These are phyloP conservation scores for Ogataea chonburiensis DNA, from an alignment of 805 yeast species.

Conservation along the genomic window DNA sequence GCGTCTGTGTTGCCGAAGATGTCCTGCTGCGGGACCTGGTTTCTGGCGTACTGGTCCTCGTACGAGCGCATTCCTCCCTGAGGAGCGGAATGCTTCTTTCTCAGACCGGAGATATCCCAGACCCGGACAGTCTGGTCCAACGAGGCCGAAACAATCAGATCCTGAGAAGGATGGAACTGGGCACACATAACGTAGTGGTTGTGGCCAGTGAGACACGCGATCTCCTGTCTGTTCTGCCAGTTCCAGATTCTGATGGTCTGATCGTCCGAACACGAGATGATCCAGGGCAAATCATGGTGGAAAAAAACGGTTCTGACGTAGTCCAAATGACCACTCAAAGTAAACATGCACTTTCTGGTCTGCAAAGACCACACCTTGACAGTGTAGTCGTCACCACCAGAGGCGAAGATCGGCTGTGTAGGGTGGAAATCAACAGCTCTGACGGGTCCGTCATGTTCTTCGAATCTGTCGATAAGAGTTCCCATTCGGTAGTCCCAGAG, in stretches of 20 bases:
- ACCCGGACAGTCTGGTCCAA: constrained; percentile 98
- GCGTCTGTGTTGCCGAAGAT: constrained; percentile 94
- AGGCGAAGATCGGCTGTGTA: constrained; percentile 93
- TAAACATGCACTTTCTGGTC: constrained; percentile 87
- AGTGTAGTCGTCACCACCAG: constrained; percentile 96
- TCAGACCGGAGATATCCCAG: constrained; percentile 95
- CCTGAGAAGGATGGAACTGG: constrained; percentile 94
- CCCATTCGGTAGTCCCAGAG: constrained; percentile 99
- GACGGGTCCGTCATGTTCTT: constrained; percentile 98
- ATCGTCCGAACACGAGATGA: constrained; percentile 93
- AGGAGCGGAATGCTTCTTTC: constrained; percentile 90
- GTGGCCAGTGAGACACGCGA: constrained; percentile 96
- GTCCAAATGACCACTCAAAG: constrained; percentile 91
- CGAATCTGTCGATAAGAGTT: constrained; percentile 90
- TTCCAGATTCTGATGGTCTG: constrained; percentile 99
- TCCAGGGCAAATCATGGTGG: constrained; percentile 97
- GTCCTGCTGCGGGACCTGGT: constrained; percentile 80
- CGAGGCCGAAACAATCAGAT: constrained; percentile 91
- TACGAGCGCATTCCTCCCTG: constrained; percentile 41
- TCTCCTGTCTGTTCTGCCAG: constrained; percentile 98
- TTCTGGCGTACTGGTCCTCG: constrained; percentile 52
- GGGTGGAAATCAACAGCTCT: constrained; percentile 96
- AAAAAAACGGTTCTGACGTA: constrained; percentile 91
- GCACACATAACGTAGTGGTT: constrained; percentile 98
- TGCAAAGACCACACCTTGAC: constrained; percentile 95